A percentile compares a stretch with the other conserved stretches of the same genome.
Evolutionary conservation across 805 yeast genomes (phyloP).

Genomic region (Pichia paraexigua): DNA sequence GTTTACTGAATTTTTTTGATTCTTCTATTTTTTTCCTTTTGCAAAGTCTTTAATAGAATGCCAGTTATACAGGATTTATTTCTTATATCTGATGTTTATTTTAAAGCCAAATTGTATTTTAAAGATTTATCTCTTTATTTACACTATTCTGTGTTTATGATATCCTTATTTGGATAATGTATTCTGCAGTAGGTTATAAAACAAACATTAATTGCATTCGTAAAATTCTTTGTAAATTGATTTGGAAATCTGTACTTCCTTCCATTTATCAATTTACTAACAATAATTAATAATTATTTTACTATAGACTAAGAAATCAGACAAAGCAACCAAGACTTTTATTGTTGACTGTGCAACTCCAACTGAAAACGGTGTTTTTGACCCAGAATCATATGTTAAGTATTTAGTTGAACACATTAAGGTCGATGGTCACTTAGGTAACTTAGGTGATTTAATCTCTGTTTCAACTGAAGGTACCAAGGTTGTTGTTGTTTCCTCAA

Average conservation of each 20-base stretch:
- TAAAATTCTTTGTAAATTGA: slow-evolving; percentile 3
- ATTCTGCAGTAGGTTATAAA: slow-evolving; percentile 10
- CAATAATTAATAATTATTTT: slow-evolving; percentile 1
- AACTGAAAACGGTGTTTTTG: slow-evolving; percentile 94
- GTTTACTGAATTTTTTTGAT: too few species aligned
- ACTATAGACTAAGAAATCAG: slow-evolving; percentile 67
- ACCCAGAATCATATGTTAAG: slow-evolving; percentile 95
- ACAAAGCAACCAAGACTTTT: slow-evolving; percentile 75
- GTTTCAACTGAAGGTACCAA: slow-evolving; percentile 81
- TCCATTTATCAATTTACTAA: slow-evolving; percentile 5
- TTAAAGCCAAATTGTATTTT: slow-evolving; percentile 10
- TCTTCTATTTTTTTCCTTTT: background rate
- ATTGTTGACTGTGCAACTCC: slow-evolving; percentile 96
- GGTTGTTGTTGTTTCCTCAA: slow-evolving; percentile 78
- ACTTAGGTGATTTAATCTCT: slow-evolving; percentile 92
- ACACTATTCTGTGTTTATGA: slow-evolving; percentile 18
- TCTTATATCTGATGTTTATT: slow-evolving; percentile 15
- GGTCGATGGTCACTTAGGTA: slow-evolving; percentile 93
- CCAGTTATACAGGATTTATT: slow-evolving; percentile 11
- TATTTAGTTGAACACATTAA: slow-evolving; percentile 98
- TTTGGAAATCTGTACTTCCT: background rate
- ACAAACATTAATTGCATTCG: slow-evolving; percentile 4
- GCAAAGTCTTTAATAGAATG: slow-evolving; percentile 20
- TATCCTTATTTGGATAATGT: too few species aligned
- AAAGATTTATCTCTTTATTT: background rate